Percentiles rank a stretch among this genome's conserved stretches.
phyloP scores from a whole-genome alignment of 2,329 filamentous ascomycete genomes.

The Cladobotryum protrusum region DNA sequence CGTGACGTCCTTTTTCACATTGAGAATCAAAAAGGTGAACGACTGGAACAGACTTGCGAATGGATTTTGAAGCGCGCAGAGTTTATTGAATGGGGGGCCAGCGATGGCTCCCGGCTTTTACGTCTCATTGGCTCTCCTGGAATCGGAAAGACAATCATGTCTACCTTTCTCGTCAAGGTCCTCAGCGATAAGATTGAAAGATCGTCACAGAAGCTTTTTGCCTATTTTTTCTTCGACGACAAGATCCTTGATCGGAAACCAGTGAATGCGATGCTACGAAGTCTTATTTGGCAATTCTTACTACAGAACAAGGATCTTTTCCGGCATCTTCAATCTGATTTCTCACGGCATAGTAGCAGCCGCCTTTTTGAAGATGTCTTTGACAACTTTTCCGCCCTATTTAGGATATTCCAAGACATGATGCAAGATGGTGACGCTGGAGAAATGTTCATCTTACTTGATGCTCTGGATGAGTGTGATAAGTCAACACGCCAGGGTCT shows the following conservation, averaged over 20 bases:
- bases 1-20: slow-evolving; percentile 5
- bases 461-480: slow-evolving; percentile 12
- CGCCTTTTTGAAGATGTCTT: neutral
- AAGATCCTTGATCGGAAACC: slow-evolving; percentile 6
- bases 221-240: slow-evolving; percentile 12
- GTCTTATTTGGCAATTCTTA: slow-evolving; percentile 13
- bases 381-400: slow-evolving; percentile 7
- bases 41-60: slow-evolving; percentile 10
- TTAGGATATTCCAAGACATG: slow-evolving; percentile 10
- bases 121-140: slow-evolving; percentile 11
- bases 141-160: slow-evolving; percentile 12
- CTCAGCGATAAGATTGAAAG: slow-evolving; percentile 7
- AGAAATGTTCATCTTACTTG: slow-evolving; percentile 11
- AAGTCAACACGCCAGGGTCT: slow-evolving; percentile 2
- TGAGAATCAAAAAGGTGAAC: slow-evolving; percentile 5
- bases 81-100: slow-evolving; percentile 5
- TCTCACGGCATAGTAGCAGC: neutral
- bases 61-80: slow-evolving; percentile 11
- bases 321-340: slow-evolving; percentile 1
- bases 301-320: slow-evolving; percentile 12
- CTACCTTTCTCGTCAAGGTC: slow-evolving; percentile 11
- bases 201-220: neutral
- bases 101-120: slow-evolving; percentile 2
- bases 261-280: slow-evolving; percentile 9
- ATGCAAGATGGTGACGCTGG: slow-evolving; percentile 3